Percentiles rank a stretch among this genome's conserved stretches.
Conservation (phyloP, 768 basidiomycete species). For the Boletus vinaceobasis region DNA sequence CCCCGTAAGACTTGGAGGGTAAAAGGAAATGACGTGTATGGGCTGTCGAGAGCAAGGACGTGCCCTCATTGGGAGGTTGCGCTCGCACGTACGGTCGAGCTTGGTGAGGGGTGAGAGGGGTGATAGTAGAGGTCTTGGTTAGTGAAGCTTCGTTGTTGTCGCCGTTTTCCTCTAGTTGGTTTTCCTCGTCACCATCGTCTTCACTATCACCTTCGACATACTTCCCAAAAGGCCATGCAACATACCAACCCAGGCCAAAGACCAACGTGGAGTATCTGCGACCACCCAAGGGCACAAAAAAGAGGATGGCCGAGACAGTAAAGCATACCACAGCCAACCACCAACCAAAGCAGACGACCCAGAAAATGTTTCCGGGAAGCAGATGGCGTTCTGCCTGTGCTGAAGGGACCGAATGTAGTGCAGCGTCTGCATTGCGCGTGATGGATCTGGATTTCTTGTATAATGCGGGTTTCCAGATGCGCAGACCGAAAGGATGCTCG, state of each 20-base stretch:
- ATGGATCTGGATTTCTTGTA: conserved; percentile 98
- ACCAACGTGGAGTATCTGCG: conserved; percentile 80
- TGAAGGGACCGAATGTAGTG: conserved; percentile 88
- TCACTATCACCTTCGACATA: conserved; percentile 85
- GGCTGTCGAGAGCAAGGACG: conserved; percentile 39
- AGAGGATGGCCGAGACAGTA: conserved; percentile 62
- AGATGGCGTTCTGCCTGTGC: conserved; percentile 92
- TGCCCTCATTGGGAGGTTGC: conserved; percentile 41
- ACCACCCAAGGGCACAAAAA: conserved; percentile 76
- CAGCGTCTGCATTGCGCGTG: conserved; percentile 93
- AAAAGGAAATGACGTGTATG: conserved; percentile 33
- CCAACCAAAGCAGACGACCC: conserved; percentile 89
- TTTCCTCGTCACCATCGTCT: conserved; percentile 40
- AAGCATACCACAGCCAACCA: conserved; percentile 81
- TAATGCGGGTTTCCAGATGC: conserved; percentile 98
- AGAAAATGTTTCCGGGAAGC: conserved; percentile 90
- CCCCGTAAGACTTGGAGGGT: conserved; percentile 68
- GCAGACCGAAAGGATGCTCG: conserved; percentile 97
- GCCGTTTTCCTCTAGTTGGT: conserved; percentile 22
- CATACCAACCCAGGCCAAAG: conserved; percentile 93
- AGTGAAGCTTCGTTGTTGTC: conserved; percentile 28
- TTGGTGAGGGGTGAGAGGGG: conserved; percentile 34
- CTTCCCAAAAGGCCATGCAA: conserved; percentile 98
- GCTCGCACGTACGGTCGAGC: conserved; percentile 9
- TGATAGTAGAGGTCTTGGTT: conserved; percentile 44